Conservation (phyloP, 208 protist species). For the Naegleria fowleri region DNA sequence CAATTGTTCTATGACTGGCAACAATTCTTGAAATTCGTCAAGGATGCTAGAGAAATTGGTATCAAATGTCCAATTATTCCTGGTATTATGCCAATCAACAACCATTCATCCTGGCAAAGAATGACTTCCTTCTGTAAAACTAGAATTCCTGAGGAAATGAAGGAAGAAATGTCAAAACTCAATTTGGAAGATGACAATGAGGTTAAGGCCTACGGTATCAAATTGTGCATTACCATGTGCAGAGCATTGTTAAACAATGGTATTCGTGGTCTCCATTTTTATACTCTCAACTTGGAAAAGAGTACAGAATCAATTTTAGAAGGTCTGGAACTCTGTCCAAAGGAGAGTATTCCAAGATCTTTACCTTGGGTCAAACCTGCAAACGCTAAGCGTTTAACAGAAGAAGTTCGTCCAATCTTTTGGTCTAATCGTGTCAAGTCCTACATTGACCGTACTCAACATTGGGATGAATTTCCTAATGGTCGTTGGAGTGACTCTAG, state of each 20-base stretch:
- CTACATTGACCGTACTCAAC: slow-evolving; percentile 70
- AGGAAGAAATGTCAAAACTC: slow-evolving; percentile 27
- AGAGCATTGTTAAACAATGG: slow-evolving; percentile 59
- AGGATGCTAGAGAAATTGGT: slow-evolving; percentile 66
- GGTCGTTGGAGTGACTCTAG: slow-evolving; percentile 61
- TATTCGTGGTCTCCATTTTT: slow-evolving; percentile 78
- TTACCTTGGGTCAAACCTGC: slow-evolving; percentile 58
- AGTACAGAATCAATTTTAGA: slow-evolving; percentile 58
- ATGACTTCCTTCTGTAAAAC: slow-evolving; percentile 62
- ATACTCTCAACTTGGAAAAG: slow-evolving; percentile 85
- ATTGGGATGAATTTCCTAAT: slow-evolving; percentile 81
- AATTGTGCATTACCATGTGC: slow-evolving; percentile 63
- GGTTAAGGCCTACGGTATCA: slow-evolving; percentile 65
- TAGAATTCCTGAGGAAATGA: slow-evolving; percentile 43
- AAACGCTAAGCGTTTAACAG: slow-evolving; percentile 53
- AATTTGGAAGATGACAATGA: slow-evolving; percentile 61
- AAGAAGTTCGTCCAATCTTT: slow-evolving; percentile 76
- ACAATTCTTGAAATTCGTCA: slow-evolving; percentile 79
- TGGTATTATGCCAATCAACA: slow-evolving; percentile 83
- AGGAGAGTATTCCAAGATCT: background rate
- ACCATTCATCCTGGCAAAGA: slow-evolving; percentile 52
- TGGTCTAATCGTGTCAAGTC: slow-evolving; percentile 74
- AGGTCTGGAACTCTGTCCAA: slow-evolving; percentile 35
- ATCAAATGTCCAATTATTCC: slow-evolving; percentile 87
- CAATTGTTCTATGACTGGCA: slow-evolving; percentile 91